These are phyloP conservation scores for Diutina mesorugosa DNA, from an alignment of 1,139 yeast genomes.

Conservation along the genomic window DNA sequence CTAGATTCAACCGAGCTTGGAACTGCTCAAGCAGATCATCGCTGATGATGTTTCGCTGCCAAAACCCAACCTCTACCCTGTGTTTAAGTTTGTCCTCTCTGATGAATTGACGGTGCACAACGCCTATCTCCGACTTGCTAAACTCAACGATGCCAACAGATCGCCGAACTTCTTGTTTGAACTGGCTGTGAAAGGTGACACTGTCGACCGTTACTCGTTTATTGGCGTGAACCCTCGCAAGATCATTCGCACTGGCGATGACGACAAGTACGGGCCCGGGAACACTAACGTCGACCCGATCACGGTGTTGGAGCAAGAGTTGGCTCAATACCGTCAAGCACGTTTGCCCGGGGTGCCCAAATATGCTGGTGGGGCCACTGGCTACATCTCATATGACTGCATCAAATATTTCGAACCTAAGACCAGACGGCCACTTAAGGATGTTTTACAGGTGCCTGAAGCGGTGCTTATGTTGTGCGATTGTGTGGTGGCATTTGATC, in stretches of 20 bases:
- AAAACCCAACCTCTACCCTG: slow-evolving; percentile 59
- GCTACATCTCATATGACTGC: slow-evolving; percentile 92
- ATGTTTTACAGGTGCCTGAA: slow-evolving; percentile 76
- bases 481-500: slow-evolving; percentile 81
- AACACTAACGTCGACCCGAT: slow-evolving; percentile 60
- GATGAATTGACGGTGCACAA: slow-evolving; percentile 79
- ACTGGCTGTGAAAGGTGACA: slow-evolving; percentile 80
- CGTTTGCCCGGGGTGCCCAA: slow-evolving; percentile 71
- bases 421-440: slow-evolving; percentile 63
- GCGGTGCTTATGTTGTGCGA: slow-evolving; percentile 87
- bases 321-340: slow-evolving; percentile 52
- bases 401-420: slow-evolving; percentile 91
- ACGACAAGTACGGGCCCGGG: slow-evolving; percentile 19
- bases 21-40: not conserved
- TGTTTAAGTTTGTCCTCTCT: slow-evolving; percentile 61
- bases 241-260: slow-evolving; percentile 66
- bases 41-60: not conserved
- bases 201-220: slow-evolving; percentile 80
- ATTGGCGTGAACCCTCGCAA: slow-evolving; percentile 80
- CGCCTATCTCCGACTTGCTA: slow-evolving; percentile 76
- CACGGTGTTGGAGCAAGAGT: slow-evolving; percentile 56
- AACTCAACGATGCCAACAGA: slow-evolving; percentile 48
- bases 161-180: slow-evolving; percentile 73
- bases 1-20: slow-evolving; percentile 2
- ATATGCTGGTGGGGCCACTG: slow-evolving; percentile 91